Evolutionary conservation across 2,329 filamentous ascomycete species (phyloP), one percentile per base, ranked within the genome.

Genomic region (Volutella citrinella): DNA sequence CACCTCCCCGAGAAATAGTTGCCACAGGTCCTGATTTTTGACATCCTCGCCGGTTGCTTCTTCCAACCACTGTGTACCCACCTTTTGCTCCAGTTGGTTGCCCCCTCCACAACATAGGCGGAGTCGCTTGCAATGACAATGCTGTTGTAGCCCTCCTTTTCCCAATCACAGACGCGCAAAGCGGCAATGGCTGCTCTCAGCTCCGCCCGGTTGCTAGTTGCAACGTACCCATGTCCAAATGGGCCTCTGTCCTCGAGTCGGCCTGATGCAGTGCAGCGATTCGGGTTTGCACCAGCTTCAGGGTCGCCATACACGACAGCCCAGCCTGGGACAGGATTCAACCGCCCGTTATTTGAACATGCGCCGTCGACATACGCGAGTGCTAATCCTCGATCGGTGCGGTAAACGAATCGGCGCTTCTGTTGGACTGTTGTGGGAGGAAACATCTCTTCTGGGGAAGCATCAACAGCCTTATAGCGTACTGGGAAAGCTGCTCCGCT

Each of bases 11-110:
- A 75, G 54, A 4, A 78, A 50, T 11, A 54, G 41, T 46, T 75
- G 54, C 72, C 76, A 79, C 15, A 78, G 41, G 39, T 80, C 72
- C 38, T 49, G 56, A 40, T 78, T 77, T 49, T 68, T 68, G 27
- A 76, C 68, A 1, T 46, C 38, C 1, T 11, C 42, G 0, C 58
- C 54, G 3, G 30, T 39, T 32, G 40, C 8, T 56, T 70, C 38
- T 22, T 61, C 72, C 74, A 80, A 6, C 53, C 61, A 11, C 66
- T 68, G 6, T 32, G 32, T 6, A 65, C 30, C 45, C 45, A 48
- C 6, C 12, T 18, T 11, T 20, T 13, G 2, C 10, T 20, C 40
- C 37, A 32, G 7, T 25, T 26, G 3, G 40, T 49, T 6, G 39
- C 42, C 2, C 45, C 37, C 4, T 46, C 31, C 19, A 36, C 35